Conservation (phyloP, 495 filamentous ascomycete species). For the Penicillium argentinense region DNA sequence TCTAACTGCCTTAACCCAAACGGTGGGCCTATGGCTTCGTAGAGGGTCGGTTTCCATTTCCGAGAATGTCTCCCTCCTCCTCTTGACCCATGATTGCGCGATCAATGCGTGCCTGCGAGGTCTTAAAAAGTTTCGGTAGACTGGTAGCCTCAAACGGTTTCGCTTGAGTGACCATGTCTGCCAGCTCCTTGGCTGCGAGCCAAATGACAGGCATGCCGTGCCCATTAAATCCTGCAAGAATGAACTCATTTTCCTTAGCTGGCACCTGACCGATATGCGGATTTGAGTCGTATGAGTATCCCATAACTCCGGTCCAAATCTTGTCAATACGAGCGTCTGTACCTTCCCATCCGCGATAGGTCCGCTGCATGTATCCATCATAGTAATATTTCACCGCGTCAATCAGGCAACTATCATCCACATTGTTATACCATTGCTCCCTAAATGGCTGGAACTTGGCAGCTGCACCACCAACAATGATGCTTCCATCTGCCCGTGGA, state of each 20-base stretch:
- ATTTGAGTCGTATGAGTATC: constrained; percentile 41
- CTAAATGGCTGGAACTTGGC: constrained; percentile 49
- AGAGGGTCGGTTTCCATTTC: constrained; percentile 10
- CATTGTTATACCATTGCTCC: constrained; percentile 56
- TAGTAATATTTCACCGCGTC: constrained; percentile 58
- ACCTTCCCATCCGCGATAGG: constrained; percentile 45
- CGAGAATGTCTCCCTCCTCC: constrained; percentile 23
- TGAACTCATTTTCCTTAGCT: constrained; percentile 36
- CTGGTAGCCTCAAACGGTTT: constrained; percentile 35
- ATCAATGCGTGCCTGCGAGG: constrained; percentile 17
- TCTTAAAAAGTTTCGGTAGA: constrained; percentile 38
- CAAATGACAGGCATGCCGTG: constrained; percentile 55
- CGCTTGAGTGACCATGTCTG: constrained; percentile 41
- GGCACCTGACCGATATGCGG: constrained; percentile 53
- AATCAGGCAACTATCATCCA: constrained; percentile 53
- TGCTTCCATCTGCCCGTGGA: constrained; percentile 63
- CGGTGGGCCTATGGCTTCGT: no score
- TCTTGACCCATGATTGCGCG: constrained; percentile 11
- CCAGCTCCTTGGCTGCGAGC: constrained; percentile 41
- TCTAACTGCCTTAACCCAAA: no score
- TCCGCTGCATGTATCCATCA: constrained; percentile 52
- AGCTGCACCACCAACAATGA: constrained; percentile 63
- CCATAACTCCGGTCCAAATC: constrained; percentile 53
- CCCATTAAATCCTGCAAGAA: constrained; percentile 55
- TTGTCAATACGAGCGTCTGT: constrained; percentile 38